These are phyloP conservation scores for Capsella bursapastoris DNA, from an alignment of 345 rosid genomes.

Conservation along the genomic window DNA sequence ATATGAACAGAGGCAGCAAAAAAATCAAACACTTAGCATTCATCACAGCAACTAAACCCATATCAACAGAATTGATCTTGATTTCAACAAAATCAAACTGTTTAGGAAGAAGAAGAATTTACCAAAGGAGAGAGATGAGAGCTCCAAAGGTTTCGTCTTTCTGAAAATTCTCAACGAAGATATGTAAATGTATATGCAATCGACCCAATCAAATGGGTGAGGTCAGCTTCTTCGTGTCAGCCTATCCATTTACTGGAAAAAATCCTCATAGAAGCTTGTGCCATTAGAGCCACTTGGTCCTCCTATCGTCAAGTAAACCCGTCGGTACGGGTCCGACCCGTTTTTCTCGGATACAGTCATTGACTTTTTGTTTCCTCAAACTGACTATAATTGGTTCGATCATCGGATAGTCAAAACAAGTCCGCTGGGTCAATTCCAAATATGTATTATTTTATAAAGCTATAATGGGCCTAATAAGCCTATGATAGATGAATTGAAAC, in stretches of 20 bases:
- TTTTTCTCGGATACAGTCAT: slow-evolving; percentile 34
- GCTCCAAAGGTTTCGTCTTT: slow-evolving; percentile 16
- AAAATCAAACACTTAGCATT: slow-evolving; percentile 21
- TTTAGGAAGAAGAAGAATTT: neutral
- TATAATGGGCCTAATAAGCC: slow-evolving; percentile 8
- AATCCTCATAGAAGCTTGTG: slow-evolving; percentile 31
- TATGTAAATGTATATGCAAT: slow-evolving; percentile 5
- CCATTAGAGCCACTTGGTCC: slow-evolving; percentile 42
- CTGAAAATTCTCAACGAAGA: slow-evolving; percentile 7
- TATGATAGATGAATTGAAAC: neutral
- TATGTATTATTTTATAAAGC: neutral
- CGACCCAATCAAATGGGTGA: slow-evolving; percentile 9
- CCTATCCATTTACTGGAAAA: slow-evolving; percentile 10
- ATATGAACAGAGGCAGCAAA: neutral
- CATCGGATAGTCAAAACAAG: slow-evolving; percentile 15
- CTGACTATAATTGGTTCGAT: neutral
- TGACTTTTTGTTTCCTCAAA: neutral
- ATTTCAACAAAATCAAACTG: neutral
- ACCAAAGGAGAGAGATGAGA: slow-evolving; percentile 4
- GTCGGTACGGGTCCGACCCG: slow-evolving; percentile 38
- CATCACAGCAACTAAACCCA: neutral
- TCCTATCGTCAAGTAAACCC: slow-evolving; percentile 12
- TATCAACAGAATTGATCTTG: neutral
- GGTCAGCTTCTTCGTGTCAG: slow-evolving; percentile 36
- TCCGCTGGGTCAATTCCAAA: slow-evolving; percentile 6